Base-by-base conservation (phyloP, 2,329 filamentous ascomycete genomes). In the Diaporthe ampelina region DNA sequence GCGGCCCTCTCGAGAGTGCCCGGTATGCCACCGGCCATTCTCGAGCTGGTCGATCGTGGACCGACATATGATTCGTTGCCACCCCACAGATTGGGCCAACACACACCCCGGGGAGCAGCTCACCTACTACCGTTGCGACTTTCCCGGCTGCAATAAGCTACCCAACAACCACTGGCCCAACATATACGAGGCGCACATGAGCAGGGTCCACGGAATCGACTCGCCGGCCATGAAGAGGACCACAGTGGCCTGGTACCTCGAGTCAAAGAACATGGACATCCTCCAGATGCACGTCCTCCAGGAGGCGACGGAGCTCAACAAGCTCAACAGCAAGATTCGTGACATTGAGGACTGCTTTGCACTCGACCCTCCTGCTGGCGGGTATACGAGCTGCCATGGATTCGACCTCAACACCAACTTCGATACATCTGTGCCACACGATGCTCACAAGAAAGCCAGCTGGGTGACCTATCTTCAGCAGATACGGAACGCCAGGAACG, bases 341-440 rank as follows among this genome's bases (percentile, higher is more conserved):
- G n/a, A 10, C 13, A 2, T 45, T 2, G 58, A 61, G 37, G 7
- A 13, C 13, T 10, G 21, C 19, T n/a, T 59, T 10, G 19, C 21
- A 4, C 1, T 17, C 0, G 35, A 29, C 29, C 17, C 9, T 6
- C 13, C n/a, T 9, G 1, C 21, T 4, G 3, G 3, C 0, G 11
- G 2, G 5, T 61, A 45, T 24, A 6, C 10, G 3, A 61, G 58
- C 15, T 19, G 15, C 1, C 58, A 61, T n/a, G n/a, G 35, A 4
- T 21, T 61, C 15, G 15, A 61, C 21, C 2, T 26, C 7, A 4
- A 1, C 1, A 45, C 24, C 0, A 4, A 2, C 0, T 61, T 43
- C 8, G 3, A 19, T n/a, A 43, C n/a, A n/a, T n/a, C n/a, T n/a
- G n/a, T n/a, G n/a, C n/a, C n/a, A n/a, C n/a, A n/a, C n/a, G n/a